Evolutionary conservation across 805 yeast species (phyloP), one percentile per base, ranked within the genome.

Genomic region (Yamadazyma nakazawae): DNA sequence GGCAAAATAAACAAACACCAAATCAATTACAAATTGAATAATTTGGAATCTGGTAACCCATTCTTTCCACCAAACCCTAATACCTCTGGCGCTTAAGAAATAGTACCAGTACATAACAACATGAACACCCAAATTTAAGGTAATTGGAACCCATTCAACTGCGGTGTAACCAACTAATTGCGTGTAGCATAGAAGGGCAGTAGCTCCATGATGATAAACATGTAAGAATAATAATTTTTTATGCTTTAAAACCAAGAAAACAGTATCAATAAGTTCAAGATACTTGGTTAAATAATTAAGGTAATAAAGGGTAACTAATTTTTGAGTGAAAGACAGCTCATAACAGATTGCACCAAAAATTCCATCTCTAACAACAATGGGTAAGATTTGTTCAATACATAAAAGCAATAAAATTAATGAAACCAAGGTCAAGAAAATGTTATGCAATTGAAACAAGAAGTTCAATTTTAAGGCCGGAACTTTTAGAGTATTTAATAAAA

Each of bases 21-120:
- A 79, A 68, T 92, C 99, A 62, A 92, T 76, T 56, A 92, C 72
- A 64, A 92, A 92, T 74, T 92, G 99, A 60, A 88, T 74, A 71
- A 92, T 92, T 76, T 92, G 99, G 76, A 88, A 84, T 55, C 96
- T 80, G 47, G 99, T 92, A 56, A 92, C 97, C 97, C 97, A 92
- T 75, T 91, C 95, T 74, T 94, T 92, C 99, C 99, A 92, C 97
- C 97, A 91, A 45, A 92, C 97, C 61, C 88, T 84, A 63, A 91
- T 88, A 48, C 96, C 96, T 64, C 96, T 80, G 17, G 97, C 88
- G 43, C 94, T 79, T 59, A 92, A 76, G 76, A 91, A 90, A 75
- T 94, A 92, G 80, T 92, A 92, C 86, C 90, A 92, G 80, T 92
- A 92, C 99, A 92, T 94, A 47, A 92, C 82, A 42, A 91, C 96